Conservation (phyloP, 176 grass and related monocot species). For the Cocos nucifera region DNA sequence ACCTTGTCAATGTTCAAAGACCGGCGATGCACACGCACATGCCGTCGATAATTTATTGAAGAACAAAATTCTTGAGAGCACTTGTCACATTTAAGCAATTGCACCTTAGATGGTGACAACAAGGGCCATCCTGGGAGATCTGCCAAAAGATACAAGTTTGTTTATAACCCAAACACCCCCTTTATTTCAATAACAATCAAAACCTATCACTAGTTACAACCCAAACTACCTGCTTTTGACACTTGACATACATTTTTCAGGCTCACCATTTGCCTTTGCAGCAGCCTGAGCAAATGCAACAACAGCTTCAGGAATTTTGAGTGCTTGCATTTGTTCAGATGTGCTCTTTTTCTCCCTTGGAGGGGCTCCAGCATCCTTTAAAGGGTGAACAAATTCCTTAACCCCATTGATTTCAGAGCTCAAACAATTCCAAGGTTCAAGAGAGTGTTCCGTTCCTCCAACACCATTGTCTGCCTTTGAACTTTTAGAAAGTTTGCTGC, state of each 20-base stretch:
- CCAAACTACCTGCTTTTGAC: conserved; percentile 1
- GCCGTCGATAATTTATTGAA: conserved; percentile 8
- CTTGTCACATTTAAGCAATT: conserved; percentile 18
- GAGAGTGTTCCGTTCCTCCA: conserved; percentile 13
- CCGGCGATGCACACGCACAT: conserved; percentile 11
- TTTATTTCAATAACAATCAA: conserved; percentile 2
- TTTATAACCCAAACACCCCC: neutral
- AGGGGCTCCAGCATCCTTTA: neutral
- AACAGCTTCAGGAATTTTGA: conserved; percentile 11
- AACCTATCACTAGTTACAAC: neutral
- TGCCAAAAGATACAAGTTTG: neutral
- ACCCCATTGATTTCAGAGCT: neutral
- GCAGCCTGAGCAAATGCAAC: conserved; percentile 9
- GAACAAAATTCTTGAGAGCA: conserved; percentile 15
- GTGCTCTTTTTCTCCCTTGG: neutral
- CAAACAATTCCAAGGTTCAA: conserved; percentile 10
- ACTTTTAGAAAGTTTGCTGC: conserved; percentile 4
- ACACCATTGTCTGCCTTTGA: conserved; percentile 3
- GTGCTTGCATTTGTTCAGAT: conserved; percentile 6
- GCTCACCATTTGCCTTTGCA: conserved; percentile 9
- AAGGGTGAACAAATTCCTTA: conserved; percentile 1
- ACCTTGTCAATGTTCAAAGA: conserved; percentile 15
- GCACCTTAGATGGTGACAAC: conserved; percentile 6
- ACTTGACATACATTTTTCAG: conserved; percentile 3
- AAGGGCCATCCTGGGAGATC: conserved; percentile 15